Percentiles rank a stretch among this genome's conserved stretches.
phyloP scores from a whole-genome alignment of 1,284 basidiomycete species.

The Rhodotorula sp. region DNA sequence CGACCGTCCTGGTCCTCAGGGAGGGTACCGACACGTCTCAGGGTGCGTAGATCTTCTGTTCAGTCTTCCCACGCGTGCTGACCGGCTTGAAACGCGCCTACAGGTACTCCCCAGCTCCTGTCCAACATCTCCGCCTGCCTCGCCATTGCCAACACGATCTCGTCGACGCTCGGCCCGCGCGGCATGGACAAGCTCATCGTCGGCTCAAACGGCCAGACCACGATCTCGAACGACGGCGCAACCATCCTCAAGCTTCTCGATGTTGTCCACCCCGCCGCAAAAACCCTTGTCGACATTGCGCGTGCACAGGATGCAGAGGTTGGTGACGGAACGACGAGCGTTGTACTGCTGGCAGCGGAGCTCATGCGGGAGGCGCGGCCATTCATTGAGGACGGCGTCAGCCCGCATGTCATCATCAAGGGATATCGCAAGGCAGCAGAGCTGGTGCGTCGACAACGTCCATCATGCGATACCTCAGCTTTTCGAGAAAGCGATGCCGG shows the following conservation, averaged over 20 bases:
- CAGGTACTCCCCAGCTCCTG: slow-evolving; percentile 47
- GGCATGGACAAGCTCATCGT: slow-evolving; percentile 97
- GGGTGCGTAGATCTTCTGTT: slow-evolving; percentile 30
- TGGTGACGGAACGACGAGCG: slow-evolving; percentile 95
- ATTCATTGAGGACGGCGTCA: slow-evolving; percentile 96
- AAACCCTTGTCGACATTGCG: slow-evolving; percentile 95
- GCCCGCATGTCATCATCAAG: slow-evolving; percentile 96
- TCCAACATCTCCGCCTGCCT: slow-evolving; percentile 72
- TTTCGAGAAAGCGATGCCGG: no score
- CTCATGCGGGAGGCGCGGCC: slow-evolving; percentile 87
- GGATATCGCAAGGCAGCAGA: slow-evolving; percentile 86
- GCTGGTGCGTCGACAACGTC: slow-evolving; percentile 60
- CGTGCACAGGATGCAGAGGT: slow-evolving; percentile 98
- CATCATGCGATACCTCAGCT: background rate
- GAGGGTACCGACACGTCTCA: slow-evolving; percentile 51
- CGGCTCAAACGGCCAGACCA: slow-evolving; percentile 84
- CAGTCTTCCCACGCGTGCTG: background rate
- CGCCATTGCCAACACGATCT: slow-evolving; percentile 81
- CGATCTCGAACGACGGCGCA: slow-evolving; percentile 96
- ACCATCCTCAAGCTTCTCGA: slow-evolving; percentile 96
- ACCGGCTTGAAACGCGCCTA: background rate
- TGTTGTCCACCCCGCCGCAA: slow-evolving; percentile 95
- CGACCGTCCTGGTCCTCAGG: slow-evolving; percentile 30
- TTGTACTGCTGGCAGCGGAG: slow-evolving; percentile 90
- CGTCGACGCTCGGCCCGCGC: slow-evolving; percentile 93